A percentile compares a stretch with the other conserved stretches of the same genome.
Conservation (phyloP, 352 stramenopile genomes). For the Pythium volutum region DNA sequence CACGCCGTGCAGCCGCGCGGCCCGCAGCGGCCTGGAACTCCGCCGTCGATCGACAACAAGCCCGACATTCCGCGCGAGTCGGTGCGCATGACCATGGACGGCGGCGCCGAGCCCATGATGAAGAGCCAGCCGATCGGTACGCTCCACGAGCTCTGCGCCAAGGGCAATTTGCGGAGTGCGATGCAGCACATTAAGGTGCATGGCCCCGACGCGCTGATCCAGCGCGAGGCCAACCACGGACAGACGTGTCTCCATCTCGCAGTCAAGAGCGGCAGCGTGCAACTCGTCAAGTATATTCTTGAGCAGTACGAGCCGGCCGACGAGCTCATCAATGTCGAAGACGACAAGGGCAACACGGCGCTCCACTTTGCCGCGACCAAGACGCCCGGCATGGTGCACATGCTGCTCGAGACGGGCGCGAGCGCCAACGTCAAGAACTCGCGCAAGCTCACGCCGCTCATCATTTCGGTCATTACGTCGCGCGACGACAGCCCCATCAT, state of each 20-base stretch:
- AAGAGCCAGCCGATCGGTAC: slow-evolving; percentile 78
- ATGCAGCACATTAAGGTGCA: slow-evolving; percentile 77
- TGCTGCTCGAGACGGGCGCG: slow-evolving; percentile 71
- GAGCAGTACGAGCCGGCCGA: slow-evolving; percentile 79
- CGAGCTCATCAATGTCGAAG: slow-evolving; percentile 80
- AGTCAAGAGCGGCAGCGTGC: slow-evolving; percentile 81
- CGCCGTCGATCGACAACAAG: slow-evolving; percentile 17
- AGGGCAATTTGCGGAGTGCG: slow-evolving; percentile 75
- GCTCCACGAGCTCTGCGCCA: slow-evolving; percentile 74
- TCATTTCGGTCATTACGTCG: slow-evolving; percentile 87
- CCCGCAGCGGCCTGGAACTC: not conserved
- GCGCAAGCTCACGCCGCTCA: slow-evolving; percentile 79
- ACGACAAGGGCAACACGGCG: slow-evolving; percentile 87
- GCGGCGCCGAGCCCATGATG: slow-evolving; percentile 58
- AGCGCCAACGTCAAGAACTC: slow-evolving; percentile 87
- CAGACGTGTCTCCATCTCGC: slow-evolving; percentile 79
- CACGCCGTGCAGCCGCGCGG: slow-evolving; percentile 32
- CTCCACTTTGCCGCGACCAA: slow-evolving; percentile 87
- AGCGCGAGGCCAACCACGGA: slow-evolving; percentile 81
- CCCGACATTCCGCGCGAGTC: slow-evolving; percentile 50
- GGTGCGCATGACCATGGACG: slow-evolving; percentile 71
- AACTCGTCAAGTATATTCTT: slow-evolving; percentile 78
- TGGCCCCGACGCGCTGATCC: slow-evolving; percentile 56
- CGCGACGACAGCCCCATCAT: slow-evolving; percentile 82
- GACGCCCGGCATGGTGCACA: slow-evolving; percentile 77